Base-by-base conservation (phyloP, 2,329 filamentous ascomycete genomes). In the Clonostachys solani region DNA sequence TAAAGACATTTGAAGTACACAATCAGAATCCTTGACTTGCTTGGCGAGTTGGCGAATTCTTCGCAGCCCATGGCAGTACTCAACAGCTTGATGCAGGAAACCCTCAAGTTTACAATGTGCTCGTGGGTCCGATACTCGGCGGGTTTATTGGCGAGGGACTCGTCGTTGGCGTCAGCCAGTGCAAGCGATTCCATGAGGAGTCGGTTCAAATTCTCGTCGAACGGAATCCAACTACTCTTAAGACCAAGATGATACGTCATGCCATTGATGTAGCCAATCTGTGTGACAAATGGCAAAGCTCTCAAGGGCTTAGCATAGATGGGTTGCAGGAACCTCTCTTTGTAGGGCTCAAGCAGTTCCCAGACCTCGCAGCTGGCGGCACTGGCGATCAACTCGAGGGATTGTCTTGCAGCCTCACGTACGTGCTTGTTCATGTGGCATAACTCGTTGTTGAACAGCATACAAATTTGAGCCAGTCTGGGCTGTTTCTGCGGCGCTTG, bases 1-100 rank as follows among this genome's bases (percentile, higher is more conserved):
- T 99, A 99, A 2, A 99, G 75, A 36, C 89, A 95, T 61, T 96
- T 97, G 78, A 99, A 99, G 71, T 99, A 99, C 2, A 97, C 91
- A 0, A 89, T 84, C 16, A 99, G 92, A 43, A 97, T 95, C 60
- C 82, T 83, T 2, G 72, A 77, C 45, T 84, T 73, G 0, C 81
- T 84, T 1, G 80, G 60, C 2, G 81, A 84, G 46, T 89, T 90
- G 50, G 86, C 86, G 62, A 96, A 97, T 34, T 96, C 92, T 6
- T 92, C 88, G 61, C 96, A 94, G 40, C 84, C 81, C 80, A 97
- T 96, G 0, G 94, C 94, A 49, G 90, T 95, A 44, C 91, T 96
- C 36, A 99, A 73, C 37, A 99, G 84, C 51, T 87, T 90, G 59
- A 99, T 90, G 58, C 95, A 99, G 10, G 94, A 89, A 12, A 99